Evolutionary conservation across 257 asterid species (phyloP), one percentile per base, ranked within the genome.

Genomic region (Lycium ferocissimum): DNA sequence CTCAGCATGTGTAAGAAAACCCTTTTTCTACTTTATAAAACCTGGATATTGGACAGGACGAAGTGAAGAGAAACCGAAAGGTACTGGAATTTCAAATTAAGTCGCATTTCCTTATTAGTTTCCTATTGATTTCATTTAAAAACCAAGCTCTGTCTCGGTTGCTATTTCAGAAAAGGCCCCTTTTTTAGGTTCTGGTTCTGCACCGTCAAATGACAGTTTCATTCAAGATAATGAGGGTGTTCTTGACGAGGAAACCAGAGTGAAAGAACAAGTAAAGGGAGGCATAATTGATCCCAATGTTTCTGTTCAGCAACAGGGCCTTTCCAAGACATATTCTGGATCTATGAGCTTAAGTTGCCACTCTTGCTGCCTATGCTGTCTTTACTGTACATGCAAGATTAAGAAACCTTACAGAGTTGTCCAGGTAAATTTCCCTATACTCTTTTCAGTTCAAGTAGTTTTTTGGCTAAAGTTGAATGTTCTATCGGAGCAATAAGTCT

Each of bases 11-110:
- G 87, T 83, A 76, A 85, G 88, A 7, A 89, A 75, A 59, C 82
- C 89, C 3, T 47, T 45, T 43, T 18, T 72, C 9, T 88, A 86
- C 80, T 88, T 89, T 54, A 58, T 88, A 66, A 86, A 12, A 45
- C 87, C 87, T 37, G 84, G 87, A 83, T 89, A 88, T 72, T 88
- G 92, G 92, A 63, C 86, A 33, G 91, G 89, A 35, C 85, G 79
- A 83, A 84, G 87, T 56, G 88, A 84, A 53, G 62, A 65, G 61
- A 79, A 83, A 17, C 61, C 20, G 49, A 26, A 69, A 85, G 90
- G 88, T 87, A 85, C 10, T 22, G 12, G 6, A 4, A n/a, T 63
- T 33, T 84, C 18, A 43, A 17, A 58, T 6, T 58, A 58, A 58
- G 0, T 58, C 22, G 15, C 63, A 58, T 58, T 58, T 58, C 63